A percentile compares a stretch with the other conserved stretches of the same genome.
phyloP scores from a whole-genome alignment of 192 early-diverging fungal genomes.

The Podochytrium sp. region DNA sequence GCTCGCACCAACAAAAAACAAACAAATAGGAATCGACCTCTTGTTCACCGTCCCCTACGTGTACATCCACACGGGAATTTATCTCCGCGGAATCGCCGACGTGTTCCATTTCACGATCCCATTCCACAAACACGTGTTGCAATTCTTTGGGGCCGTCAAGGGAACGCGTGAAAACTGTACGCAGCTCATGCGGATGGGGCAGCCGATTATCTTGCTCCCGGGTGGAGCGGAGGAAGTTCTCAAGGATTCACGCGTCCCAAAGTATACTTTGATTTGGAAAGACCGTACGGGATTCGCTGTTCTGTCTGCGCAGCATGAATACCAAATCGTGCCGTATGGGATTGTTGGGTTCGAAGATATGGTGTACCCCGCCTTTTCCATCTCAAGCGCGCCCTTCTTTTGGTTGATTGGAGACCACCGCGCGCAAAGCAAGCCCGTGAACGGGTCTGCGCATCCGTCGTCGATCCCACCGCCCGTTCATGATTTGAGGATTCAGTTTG shows the following conservation, averaged over 20 bases:
- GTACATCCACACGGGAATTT: constrained; percentile 36
- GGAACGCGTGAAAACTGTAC: constrained; percentile 20
- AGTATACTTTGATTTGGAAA: constrained; percentile 36
- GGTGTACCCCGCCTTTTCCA: constrained; percentile 1
- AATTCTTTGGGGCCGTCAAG: constrained; percentile 5
- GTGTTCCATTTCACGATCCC: constrained; percentile 33
- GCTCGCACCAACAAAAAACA: neutral
- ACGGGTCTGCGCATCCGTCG: neutral
- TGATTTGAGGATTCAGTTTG: neutral
- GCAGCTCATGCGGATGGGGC: constrained; percentile 21
- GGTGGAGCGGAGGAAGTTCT: constrained; percentile 39
- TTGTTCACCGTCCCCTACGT: constrained; percentile 15
- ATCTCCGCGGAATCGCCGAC: constrained; percentile 33
- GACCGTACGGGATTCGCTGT: constrained; percentile 34
- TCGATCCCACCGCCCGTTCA: neutral
- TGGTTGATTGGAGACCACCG: neutral
- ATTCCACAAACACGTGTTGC: constrained; percentile 17
- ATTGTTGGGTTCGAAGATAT: constrained; percentile 36
- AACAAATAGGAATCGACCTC: constrained; percentile 20
- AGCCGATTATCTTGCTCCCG: constrained; percentile 33
- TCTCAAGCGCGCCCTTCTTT: neutral
- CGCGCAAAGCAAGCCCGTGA: neutral
- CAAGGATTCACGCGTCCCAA: neutral
- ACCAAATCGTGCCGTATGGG: constrained; percentile 39
- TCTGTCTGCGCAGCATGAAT: constrained; percentile 35